phyloP scores from a whole-genome alignment of 805 yeast species.

The Yamadazyma philogaea region DNA sequence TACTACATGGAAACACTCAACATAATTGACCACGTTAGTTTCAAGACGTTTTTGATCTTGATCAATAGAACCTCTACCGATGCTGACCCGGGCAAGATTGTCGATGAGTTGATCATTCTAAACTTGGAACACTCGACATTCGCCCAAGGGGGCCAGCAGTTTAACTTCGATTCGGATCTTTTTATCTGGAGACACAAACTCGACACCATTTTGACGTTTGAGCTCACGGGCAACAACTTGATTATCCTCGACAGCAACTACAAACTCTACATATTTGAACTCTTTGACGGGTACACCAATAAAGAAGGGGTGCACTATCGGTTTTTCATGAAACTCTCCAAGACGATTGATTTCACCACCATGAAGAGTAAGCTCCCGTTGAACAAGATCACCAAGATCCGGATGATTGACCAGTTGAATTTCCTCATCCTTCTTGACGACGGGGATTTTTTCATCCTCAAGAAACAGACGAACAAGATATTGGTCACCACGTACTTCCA shows the following conservation, averaged over 20 bases:
- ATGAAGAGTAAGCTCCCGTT: conserved; percentile 27
- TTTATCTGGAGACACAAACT: conserved; percentile 32
- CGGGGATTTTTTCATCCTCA: conserved; percentile 40
- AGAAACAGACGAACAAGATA: conserved; percentile 25
- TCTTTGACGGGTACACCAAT: conserved; percentile 10
- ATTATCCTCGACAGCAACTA: conserved; percentile 9
- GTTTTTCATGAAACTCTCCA: conserved; percentile 27
- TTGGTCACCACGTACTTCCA: conserved; percentile 23
- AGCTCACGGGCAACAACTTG: conserved; percentile 9
- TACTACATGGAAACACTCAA: conserved; percentile 31
- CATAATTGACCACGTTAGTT: conserved; percentile 35
- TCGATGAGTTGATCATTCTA: conserved; percentile 37
- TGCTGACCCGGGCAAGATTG: conserved; percentile 13
- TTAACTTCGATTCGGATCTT: conserved; percentile 36
- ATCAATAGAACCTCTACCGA: conserved; percentile 27
- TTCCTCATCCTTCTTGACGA: conserved; percentile 33
- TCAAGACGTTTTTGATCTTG: conserved; percentile 30
- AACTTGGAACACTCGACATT: conserved; percentile 29
- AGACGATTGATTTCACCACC: conserved; percentile 34
- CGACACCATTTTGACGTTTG: conserved; percentile 7
- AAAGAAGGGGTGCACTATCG: conserved; percentile 17
- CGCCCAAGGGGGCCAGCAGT: conserved; percentile 33
- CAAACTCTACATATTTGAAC: conserved; percentile 10
- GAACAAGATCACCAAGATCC: conserved; percentile 20
- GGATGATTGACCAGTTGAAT: conserved; percentile 28